Evolutionary conservation across 208 protist species (phyloP), one percentile per base, ranked within the genome.

Genomic region (Acanthamoeba royreba): DNA sequence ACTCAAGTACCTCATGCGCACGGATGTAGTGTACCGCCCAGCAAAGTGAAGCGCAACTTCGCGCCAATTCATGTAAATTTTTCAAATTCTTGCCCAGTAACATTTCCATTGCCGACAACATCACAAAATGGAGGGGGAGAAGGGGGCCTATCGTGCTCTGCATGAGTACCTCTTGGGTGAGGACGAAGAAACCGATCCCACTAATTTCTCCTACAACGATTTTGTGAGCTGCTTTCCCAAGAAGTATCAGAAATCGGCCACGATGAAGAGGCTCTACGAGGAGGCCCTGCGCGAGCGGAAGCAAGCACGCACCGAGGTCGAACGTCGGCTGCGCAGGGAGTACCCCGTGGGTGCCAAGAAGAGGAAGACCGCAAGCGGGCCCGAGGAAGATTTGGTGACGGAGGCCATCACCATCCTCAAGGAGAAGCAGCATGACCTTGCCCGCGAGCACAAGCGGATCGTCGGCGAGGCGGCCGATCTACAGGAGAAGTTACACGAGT

Each of bases 1-100:
- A 3, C 58, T 90, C 38, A 90, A 90, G 83, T 90, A 90, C 40
- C 83, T 90, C 52, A 90, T 90, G 83, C 40, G 83, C 45, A 90
- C 83, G 4, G 83, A 90, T 22, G 83, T 90, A 31, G 83, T 90
- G 25, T 90, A 90, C 28, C 31, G 40, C 17, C 52, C 45, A 5
- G 77, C 28, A 31, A 49, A 85, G 46, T 63, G 25, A 63, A 63
- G 25, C 53, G 25, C 25, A 63, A 25, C 25, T 25, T 63, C 53
- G 25, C 25, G 25, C 53, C 53, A 25, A 25, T 63, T 63, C 25
- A 25, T 63, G 25, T 63, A 25, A 25, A 25, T 25, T 63, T 63
- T 25, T 63, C n/a, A n/a, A n/a, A n/a, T n/a, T n/a, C n/a, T n/a
- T n/a, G n/a, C n/a, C n/a, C n/a, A n/a, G n/a, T n/a, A n/a, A n/a